Evolutionary conservation across 768 basidiomycete genomes (phyloP), one percentile per base, ranked within the genome.

Genomic region (Naganishia friedmannii): DNA sequence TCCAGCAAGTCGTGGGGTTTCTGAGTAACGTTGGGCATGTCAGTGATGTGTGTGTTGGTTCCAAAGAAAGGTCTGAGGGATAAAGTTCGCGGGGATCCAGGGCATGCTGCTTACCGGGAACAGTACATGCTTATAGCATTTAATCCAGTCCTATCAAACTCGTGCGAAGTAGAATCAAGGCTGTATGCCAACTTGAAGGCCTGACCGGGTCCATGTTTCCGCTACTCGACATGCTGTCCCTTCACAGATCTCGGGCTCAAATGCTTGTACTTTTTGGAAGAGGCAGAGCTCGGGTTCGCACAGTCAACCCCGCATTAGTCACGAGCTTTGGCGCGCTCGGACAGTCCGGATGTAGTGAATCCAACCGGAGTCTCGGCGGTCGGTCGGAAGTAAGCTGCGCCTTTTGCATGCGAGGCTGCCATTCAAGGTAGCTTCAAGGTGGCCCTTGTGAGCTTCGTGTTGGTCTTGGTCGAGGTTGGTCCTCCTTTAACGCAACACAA

Each of bases 1-100:
- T 67, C 66, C 12, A 67, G 66, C 65, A 29, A 4, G 26, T 46
- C 28, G 65, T 51, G 48, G 65, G 37, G 48, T 48, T 65, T 46
- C 32, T 45, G 19, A 21, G 45, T 34, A 39, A 39, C n/a, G 57
- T 58, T 39, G n/a, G 57, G 34, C 57, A 58, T 58, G 57, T 34
- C n/a, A 31, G 21, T 28, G 21, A 5, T 58, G n/a, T 31, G 9
- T 58, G 7, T 23, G 10, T 3, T 34, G 57, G 15, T 8, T n/a
- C 21, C 5, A 31, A 19, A 15, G 54, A 34, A 34, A 55, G 54
- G 7, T 31, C 21, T 19, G 32, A 29, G 13, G 15, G 29, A 19
- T 26, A 29, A 55, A 8, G 7, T 31, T 55, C 19, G 29, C 54
- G n/a, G 31, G 34, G 57, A 15, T 12, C 34, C 34, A 3, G 15